phyloP scores from a whole-genome alignment of 1,284 basidiomycete genomes.

The Puccinia coronata region DNA sequence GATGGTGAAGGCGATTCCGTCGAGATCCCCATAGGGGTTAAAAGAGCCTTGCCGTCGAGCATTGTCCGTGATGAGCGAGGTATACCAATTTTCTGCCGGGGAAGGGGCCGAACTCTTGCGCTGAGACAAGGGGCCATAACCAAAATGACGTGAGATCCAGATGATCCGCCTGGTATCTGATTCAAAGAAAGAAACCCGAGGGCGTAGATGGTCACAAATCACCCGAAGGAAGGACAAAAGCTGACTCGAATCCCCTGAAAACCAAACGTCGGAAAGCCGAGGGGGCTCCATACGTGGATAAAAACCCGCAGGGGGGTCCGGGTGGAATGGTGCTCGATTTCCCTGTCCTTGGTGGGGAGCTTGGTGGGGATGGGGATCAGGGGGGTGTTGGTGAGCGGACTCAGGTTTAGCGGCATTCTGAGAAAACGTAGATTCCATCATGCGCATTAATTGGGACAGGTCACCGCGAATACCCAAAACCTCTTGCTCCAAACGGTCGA shows the following conservation, averaged over 20 bases:
- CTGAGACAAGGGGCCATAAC: neutral
- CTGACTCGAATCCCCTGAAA: neutral
- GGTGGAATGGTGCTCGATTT: too few species aligned
- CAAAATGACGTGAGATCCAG: conserved; percentile 1
- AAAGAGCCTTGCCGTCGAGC: neutral
- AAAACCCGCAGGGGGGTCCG: neutral
- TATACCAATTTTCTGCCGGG: conserved; percentile 21
- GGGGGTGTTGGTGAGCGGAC: too few species aligned
- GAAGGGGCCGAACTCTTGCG: neutral
- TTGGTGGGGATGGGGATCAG: neutral
- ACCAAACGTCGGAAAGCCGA: neutral
- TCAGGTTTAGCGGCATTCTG: too few species aligned
- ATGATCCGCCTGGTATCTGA: neutral
- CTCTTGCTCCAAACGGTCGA: too few species aligned
- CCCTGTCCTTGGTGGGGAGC: neutral
- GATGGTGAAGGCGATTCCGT: neutral
- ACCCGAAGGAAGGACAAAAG: neutral
- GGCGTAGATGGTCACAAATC: neutral
- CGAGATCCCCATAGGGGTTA: neutral
- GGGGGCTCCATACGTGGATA: neutral
- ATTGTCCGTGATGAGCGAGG: neutral
- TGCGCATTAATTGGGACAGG: too few species aligned
- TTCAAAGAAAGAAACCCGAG: neutral
- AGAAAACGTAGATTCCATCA: too few species aligned
- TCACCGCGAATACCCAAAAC: too few species aligned